A percentile compares a stretch with the other conserved stretches of the same genome.
These are phyloP conservation scores for Purshia tridentata DNA, from an alignment of 306 rosid species.

Conservation along the genomic window DNA sequence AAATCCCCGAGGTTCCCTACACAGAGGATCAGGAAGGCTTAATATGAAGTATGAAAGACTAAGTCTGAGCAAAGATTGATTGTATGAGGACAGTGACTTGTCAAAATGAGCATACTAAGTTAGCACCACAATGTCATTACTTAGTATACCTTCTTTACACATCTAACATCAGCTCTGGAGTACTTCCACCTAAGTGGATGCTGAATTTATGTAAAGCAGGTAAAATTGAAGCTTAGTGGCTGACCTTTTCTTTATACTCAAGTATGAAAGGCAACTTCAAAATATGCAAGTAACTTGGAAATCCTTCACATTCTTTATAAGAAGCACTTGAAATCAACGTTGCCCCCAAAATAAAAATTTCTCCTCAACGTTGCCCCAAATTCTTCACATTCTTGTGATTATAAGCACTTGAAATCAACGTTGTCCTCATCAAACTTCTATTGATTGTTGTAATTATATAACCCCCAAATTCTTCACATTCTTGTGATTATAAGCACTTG, in stretches of 20 bases:
- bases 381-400: slow-evolving; percentile 25
- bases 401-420: slow-evolving; percentile 74
- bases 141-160: slow-evolving; percentile 49
- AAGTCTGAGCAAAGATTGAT: slow-evolving; percentile 28
- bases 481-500: slow-evolving; percentile 78
- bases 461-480: slow-evolving; percentile 61
- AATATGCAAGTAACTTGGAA: slow-evolving; percentile 73
- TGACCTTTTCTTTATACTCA: slow-evolving; percentile 73
- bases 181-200: slow-evolving; percentile 45
- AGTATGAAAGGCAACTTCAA: slow-evolving; percentile 71
- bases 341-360: slow-evolving; percentile 21
- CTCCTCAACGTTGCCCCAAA: slow-evolving; percentile 54
- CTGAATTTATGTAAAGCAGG: slow-evolving; percentile 55
- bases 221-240: slow-evolving; percentile 63
- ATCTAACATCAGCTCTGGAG: slow-evolving; percentile 39
- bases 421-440: slow-evolving; percentile 14
- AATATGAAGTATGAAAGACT: slow-evolving; percentile 32
- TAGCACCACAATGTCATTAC: slow-evolving; percentile 47
- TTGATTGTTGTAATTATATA: slow-evolving; percentile 30
- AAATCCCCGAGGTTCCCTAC: slow-evolving; percentile 97
- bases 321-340: slow-evolving; percentile 63
- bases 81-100: slow-evolving; percentile 34
- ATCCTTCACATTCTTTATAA: slow-evolving; percentile 70
- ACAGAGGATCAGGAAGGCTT: slow-evolving; percentile 33
- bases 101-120: slow-evolving; percentile 37